These are phyloP conservation scores for Alternaria metachromatica DNA, from an alignment of 2,329 filamentous ascomycete genomes.

Conservation along the genomic window DNA sequence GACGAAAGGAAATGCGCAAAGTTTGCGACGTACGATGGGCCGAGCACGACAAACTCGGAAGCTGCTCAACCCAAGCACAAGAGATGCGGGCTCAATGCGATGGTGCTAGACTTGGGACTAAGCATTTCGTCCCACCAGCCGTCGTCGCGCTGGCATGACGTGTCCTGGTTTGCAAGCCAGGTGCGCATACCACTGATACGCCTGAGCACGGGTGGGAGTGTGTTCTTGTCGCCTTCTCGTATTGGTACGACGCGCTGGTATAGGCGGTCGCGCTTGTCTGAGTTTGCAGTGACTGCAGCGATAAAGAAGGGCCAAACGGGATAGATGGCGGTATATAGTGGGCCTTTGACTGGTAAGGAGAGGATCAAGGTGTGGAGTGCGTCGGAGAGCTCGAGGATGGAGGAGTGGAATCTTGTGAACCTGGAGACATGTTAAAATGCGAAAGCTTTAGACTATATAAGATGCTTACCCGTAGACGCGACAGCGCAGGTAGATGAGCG, in stretches of 20 bases:
- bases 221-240: slow-evolving; percentile 43
- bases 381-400: slow-evolving; percentile 38
- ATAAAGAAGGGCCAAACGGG: slow-evolving; percentile 44
- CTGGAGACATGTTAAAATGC: slow-evolving; percentile 16
- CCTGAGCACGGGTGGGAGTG: slow-evolving; percentile 37
- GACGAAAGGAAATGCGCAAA: too few relatives aligned
- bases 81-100: slow-evolving; percentile 15
- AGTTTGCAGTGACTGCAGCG: slow-evolving; percentile 41
- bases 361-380: slow-evolving; percentile 17
- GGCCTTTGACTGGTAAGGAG: slow-evolving; percentile 33
- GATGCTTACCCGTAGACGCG: slow-evolving; percentile 37
- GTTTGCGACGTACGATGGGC: too few relatives aligned
- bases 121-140: slow-evolving; percentile 48
- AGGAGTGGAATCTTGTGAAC: slow-evolving; percentile 40
- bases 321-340: slow-evolving; percentile 42
- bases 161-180: slow-evolving; percentile 43
- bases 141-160: slow-evolving; percentile 22
- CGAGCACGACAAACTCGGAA: background rate
- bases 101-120: slow-evolving; percentile 35
- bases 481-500: slow-evolving; percentile 41
- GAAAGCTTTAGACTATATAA: background rate
- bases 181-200: slow-evolving; percentile 38
- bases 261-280: slow-evolving; percentile 39
- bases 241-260: slow-evolving; percentile 42
- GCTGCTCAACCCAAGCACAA: slow-evolving; percentile 23